Base-by-base conservation (phyloP, 345 rosid species). In the Atalantia buxifolia region DNA sequence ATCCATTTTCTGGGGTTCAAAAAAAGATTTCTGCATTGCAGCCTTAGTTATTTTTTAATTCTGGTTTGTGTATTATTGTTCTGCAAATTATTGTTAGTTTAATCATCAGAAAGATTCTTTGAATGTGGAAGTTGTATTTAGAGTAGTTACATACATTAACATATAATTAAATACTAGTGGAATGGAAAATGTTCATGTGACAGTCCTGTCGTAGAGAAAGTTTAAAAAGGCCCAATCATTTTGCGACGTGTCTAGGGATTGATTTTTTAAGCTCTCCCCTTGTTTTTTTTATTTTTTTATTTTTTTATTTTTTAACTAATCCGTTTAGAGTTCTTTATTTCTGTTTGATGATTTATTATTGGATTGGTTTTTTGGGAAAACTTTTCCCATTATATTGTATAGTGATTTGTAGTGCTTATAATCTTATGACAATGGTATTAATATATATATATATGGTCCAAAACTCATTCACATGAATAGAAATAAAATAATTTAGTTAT, bases 21-120 rank as follows among this genome's bases (percentile, higher is more conserved):
- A 72, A 78, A 84, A 81, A 77, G 81, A 79, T 12, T 78, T 77
- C 66, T 63, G 76, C 42, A 42, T 59, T 83, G 85, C 87, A 80
- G 83, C 81, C 71, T 66, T 82, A 71, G 9, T 40, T 67, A 25
- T 73, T 66, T 76, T 76, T 71, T 42, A 1, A 73, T 71, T 56
- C 22, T 55, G 40, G 67, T 82, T 76, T 83, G 82, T 83, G 82
- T 61, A 88, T 87, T 87, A 89, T 89, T 89, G 89, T 42, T 57
- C 66, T 79, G 86, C 83, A 81, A 78, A 81, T 79, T 61, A 74
- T 38, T 59, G 38, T 50, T 62, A 5, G 50, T 79, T 83, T 69
- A 80, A 72, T 75, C 45, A 78, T 4, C 40, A 70, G 69, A 66
- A 87, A 85, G 88, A 87, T 89, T 87, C 89, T 74, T 59, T 81